phyloP scores from a whole-genome alignment of 495 filamentous ascomycete genomes.

The Evernia prunastri region DNA sequence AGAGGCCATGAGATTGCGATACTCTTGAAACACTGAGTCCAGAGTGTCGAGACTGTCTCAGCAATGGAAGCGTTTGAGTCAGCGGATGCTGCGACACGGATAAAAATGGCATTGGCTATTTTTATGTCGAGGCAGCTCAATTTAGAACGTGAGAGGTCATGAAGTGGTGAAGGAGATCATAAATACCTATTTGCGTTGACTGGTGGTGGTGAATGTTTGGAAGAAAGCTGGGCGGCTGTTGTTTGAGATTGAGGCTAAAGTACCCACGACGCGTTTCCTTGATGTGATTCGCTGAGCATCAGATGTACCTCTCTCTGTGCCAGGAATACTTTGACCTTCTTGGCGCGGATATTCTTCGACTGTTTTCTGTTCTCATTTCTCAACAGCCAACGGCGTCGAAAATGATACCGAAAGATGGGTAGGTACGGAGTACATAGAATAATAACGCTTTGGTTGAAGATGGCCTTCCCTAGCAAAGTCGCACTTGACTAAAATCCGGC shows the following conservation, averaged over 20 bases:
- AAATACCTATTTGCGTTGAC: constrained; percentile 2
- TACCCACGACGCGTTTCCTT: constrained; percentile 4
- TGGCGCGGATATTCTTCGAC: neutral
- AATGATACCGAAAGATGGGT: neutral
- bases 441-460: neutral
- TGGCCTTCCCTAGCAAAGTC: too few species aligned
- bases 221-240: constrained; percentile 16
- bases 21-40: constrained; percentile 17
- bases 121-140: constrained; percentile 1
- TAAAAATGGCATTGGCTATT: constrained; percentile 6
- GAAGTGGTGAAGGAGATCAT: neutral
- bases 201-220: constrained; percentile 15
- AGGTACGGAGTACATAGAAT: too few species aligned
- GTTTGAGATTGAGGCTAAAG: constrained; percentile 11
- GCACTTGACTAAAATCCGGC: too few species aligned
- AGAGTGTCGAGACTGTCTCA: constrained; percentile 10
- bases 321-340: constrained; percentile 9
- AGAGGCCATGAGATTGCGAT: constrained; percentile 18
- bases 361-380: neutral
- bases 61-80: constrained; percentile 16
- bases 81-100: constrained; percentile 22
- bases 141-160: constrained; percentile 7
- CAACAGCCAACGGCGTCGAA: neutral
- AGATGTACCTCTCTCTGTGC: neutral
- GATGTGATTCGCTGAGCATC: constrained; percentile 12